phyloP scores from a whole-genome alignment of 371 early-diverging fungal genomes.

The Mucor plumbeus region DNA sequence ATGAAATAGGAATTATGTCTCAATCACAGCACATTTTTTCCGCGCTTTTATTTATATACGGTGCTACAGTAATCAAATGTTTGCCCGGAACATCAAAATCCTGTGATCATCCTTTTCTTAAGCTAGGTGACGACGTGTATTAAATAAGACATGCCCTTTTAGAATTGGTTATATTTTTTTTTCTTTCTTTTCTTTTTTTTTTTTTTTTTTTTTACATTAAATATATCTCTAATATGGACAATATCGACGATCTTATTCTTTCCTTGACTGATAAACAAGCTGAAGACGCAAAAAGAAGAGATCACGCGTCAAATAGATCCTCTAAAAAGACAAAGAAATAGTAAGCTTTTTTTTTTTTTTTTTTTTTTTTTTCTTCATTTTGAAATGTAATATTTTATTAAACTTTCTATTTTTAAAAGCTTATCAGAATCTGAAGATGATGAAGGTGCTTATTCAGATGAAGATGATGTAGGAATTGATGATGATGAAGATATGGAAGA shows the following conservation, averaged over 20 bases:
- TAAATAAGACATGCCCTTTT: background rate
- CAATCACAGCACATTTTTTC: background rate
- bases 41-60: background rate
- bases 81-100: too few relatives aligned
- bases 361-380: too few relatives aligned
- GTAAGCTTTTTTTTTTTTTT: background rate
- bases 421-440: slow-evolving; percentile 50
- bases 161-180: background rate
- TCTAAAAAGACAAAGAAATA: slow-evolving; percentile 15
- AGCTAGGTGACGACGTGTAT: background rate
- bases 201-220: slow-evolving; percentile 8
- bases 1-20: background rate
- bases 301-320: slow-evolving; percentile 21
- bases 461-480: slow-evolving; percentile 31
- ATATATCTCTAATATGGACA: slow-evolving; percentile 18
- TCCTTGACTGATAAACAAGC: slow-evolving; percentile 32
- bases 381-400: background rate
- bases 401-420: slow-evolving; percentile 6
- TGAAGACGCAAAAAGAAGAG: slow-evolving; percentile 23
- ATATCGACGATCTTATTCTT: slow-evolving; percentile 33
- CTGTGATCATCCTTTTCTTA: too few relatives aligned
- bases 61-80: background rate
- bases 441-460: slow-evolving; percentile 34
- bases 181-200: background rate
- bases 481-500: slow-evolving; percentile 66